Percentiles rank a stretch among this genome's conserved stretches.
Conservation (phyloP, 768 basidiomycete species). For the Kwoniella dejecticola region DNA sequence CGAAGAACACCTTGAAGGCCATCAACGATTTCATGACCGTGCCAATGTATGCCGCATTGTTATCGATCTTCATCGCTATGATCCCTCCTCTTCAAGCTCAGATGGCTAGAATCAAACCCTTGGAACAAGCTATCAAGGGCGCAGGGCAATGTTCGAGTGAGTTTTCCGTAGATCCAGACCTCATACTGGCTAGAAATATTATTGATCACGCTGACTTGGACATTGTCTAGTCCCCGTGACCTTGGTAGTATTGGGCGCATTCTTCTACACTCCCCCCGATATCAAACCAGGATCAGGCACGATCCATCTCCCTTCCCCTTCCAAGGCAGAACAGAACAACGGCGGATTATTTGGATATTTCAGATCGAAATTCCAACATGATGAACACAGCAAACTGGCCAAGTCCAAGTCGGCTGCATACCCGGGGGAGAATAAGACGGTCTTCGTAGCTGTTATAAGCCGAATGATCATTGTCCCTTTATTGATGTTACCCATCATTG, state of each 20-base stretch:
- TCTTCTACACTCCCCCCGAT: constrained; percentile 64
- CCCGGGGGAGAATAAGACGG: constrained; percentile 75
- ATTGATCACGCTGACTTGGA: no score
- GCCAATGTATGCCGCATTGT: constrained; percentile 77
- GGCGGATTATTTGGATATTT: constrained; percentile 22
- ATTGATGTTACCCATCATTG: constrained; percentile 74
- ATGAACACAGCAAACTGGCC: no score
- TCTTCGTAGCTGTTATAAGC: constrained; percentile 76
- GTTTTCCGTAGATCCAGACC: constrained; percentile 21
- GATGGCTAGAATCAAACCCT: constrained; percentile 65
- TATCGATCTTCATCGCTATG: constrained; percentile 75
- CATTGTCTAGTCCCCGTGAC: constrained; percentile 89
- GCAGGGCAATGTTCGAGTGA: constrained; percentile 55
- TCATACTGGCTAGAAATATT: no score
- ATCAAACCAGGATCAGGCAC: constrained; percentile 1
- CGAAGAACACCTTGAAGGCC: constrained; percentile 53
- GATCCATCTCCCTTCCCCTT: not conserved
- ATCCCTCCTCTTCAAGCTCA: constrained; percentile 72
- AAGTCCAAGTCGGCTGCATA: constrained; percentile 27
- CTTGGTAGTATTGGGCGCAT: constrained; percentile 86
- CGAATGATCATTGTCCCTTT: constrained; percentile 86
- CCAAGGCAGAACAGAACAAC: not conserved
- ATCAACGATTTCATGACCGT: constrained; percentile 79
- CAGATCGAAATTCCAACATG: constrained; percentile 26
- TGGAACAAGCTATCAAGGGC: constrained; percentile 56